phyloP scores from a whole-genome alignment of 495 filamentous ascomycete species.

The Tricharina praecox region DNA sequence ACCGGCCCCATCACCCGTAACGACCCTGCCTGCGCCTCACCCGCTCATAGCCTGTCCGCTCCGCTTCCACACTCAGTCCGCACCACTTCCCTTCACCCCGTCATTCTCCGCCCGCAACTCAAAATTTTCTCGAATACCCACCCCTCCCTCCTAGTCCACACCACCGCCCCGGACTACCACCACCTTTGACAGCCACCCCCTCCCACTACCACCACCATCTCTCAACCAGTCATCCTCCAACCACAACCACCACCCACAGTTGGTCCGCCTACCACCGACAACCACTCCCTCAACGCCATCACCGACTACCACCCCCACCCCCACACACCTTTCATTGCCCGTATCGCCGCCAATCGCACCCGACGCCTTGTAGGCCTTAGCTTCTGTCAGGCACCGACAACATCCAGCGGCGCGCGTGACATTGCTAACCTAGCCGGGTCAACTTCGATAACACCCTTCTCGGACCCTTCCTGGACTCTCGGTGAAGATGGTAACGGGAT shows the following conservation, averaged over 20 bases:
- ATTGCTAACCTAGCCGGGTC: neutral
- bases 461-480: neutral
- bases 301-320: constrained; percentile 28
- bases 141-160: neutral
- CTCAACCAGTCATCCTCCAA: too few relatives aligned
- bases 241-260: constrained; percentile 19
- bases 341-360: constrained; percentile 5
- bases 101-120: constrained; percentile 8
- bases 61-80: constrained; percentile 10
- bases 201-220: neutral
- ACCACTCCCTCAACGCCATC: too few relatives aligned
- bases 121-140: constrained; percentile 5
- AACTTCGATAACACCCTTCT: neutral
- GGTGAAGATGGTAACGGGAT: constrained; percentile 26
- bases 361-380: neutral
- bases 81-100: constrained; percentile 14
- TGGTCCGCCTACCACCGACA: too few relatives aligned
- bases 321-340: constrained; percentile 29
- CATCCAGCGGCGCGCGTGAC: constrained; percentile 1
- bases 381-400: neutral
- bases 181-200: too few relatives aligned
- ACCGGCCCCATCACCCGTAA: constrained; percentile 4
- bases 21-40: constrained; percentile 29
- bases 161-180: constrained; percentile 19
- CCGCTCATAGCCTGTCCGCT: constrained; percentile 26